phyloP scores from a whole-genome alignment of 345 rosid genomes.

The Populus deltoides region DNA sequence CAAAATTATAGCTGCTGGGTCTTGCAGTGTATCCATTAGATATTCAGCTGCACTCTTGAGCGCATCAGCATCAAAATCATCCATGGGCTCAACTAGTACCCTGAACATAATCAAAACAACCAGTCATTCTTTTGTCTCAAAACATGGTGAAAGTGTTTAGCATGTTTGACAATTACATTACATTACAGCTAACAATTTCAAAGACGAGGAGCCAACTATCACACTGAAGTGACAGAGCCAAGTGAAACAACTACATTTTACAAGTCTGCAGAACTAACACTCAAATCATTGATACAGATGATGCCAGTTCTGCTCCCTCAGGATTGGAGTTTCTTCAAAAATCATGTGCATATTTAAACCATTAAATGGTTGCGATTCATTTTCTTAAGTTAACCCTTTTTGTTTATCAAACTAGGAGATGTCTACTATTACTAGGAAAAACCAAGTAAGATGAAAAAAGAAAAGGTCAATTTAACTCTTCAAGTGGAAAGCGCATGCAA shows the following conservation, averaged over 20 bases:
- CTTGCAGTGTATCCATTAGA: constrained; percentile 59
- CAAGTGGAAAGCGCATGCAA: neutral
- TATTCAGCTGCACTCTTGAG: constrained; percentile 81
- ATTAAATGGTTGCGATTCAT: no score
- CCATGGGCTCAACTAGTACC: constrained; percentile 81
- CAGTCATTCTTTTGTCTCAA: neutral
- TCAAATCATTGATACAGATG: neutral
- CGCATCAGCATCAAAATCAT: constrained; percentile 77
- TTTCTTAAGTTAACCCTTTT: no score
- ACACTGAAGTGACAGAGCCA: neutral
- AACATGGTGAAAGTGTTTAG: neutral
- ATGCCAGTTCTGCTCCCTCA: neutral
- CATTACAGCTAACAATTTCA: no score
- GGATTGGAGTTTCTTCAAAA: neutral
- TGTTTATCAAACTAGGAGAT: no score
- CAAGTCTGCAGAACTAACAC: neutral
- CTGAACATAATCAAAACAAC: constrained; percentile 21
- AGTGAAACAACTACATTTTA: neutral
- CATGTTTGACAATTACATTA: no score
- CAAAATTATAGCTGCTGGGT: constrained; percentile 72
- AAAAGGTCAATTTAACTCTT: neutral
- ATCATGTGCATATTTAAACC: no score
- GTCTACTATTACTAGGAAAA: neutral
- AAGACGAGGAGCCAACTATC: no score
- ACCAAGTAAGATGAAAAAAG: neutral